Conservation (phyloP, 176 grass and related monocot genomes). For the Oryza rufipogon region DNA sequence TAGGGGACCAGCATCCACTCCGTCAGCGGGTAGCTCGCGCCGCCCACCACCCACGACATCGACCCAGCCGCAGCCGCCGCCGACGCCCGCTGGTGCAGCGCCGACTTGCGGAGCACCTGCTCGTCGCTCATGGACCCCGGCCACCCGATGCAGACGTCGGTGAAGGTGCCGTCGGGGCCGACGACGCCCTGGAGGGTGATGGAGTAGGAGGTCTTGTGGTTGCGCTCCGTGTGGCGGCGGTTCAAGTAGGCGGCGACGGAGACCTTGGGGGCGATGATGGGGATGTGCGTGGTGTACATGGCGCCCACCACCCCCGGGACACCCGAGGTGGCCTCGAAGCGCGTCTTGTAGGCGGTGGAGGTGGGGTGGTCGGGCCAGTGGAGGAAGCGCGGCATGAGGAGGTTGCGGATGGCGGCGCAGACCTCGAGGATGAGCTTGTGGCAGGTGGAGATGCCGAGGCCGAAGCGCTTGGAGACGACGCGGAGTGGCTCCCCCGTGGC, state of each 20-base stretch:
- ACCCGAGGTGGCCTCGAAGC: conserved; percentile 34
- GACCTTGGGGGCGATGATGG: conserved; percentile 71
- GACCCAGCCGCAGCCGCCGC: too few species aligned
- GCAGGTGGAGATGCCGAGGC: conserved; percentile 78
- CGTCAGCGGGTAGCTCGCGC: conserved; percentile 55
- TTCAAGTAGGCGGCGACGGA: conserved; percentile 61
- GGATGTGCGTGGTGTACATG: conserved; percentile 75
- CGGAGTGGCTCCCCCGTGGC: conserved; percentile 68
- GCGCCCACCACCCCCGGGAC: conserved; percentile 49
- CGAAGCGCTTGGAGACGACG: conserved; percentile 70
- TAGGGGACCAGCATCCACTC: conserved; percentile 67
- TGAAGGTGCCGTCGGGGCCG: conserved; percentile 63
- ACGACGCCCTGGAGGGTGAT: conserved; percentile 70
- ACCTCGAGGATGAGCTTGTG: conserved; percentile 79
- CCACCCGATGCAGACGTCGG: conserved; percentile 63
- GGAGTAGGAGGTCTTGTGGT: conserved; percentile 60
- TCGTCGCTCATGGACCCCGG: conserved; percentile 64
- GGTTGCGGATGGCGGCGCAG: conserved; percentile 51
- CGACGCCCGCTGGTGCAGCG: conserved; percentile 60
- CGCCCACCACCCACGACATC: conserved; percentile 52
- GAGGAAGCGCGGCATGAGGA: conserved; percentile 71
- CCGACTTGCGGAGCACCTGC: conserved; percentile 64
- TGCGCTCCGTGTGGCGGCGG: conserved; percentile 53
- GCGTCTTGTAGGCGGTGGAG: too few species aligned
- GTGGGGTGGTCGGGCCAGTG: conserved; percentile 45